Evolutionary conservation across 768 basidiomycete genomes (phyloP).

Genomic region (Tulasnella sp.): DNA sequence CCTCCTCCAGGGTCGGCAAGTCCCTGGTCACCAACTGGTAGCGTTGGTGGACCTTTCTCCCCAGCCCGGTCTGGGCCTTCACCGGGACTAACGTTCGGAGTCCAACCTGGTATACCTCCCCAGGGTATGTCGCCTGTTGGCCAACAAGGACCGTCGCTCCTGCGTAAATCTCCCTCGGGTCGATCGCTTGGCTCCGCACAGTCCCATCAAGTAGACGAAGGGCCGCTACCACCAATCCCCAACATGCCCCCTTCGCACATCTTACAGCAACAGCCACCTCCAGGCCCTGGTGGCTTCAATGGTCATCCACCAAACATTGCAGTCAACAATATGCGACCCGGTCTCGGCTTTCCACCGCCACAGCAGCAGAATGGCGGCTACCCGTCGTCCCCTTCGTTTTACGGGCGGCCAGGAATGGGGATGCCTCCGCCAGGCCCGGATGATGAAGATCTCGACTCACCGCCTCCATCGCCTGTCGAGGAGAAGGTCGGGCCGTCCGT

Average conservation of each 20-base stretch:
- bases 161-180: constrained; percentile 11
- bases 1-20: constrained; percentile 5
- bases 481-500: constrained; percentile 55
- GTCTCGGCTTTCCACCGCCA: neutral
- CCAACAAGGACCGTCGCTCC: neutral
- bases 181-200: constrained; percentile 9
- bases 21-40: neutral
- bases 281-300: constrained; percentile 4
- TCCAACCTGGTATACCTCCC: no score
- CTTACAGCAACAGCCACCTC: neutral
- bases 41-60: neutral
- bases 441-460: constrained; percentile 39
- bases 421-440: constrained; percentile 3
- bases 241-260: constrained; percentile 10
- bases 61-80: neutral
- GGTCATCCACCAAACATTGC: neutral
- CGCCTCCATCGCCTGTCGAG: constrained; percentile 71
- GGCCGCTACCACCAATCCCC: constrained; percentile 10
- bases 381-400: neutral
- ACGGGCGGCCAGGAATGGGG: neutral
- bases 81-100: no score
- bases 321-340: neutral
- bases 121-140: no score
- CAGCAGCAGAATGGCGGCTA: neutral
- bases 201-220: neutral